phyloP scores from a whole-genome alignment of 2,329 filamentous ascomycete species.

The Pleoardoris graminearum region DNA sequence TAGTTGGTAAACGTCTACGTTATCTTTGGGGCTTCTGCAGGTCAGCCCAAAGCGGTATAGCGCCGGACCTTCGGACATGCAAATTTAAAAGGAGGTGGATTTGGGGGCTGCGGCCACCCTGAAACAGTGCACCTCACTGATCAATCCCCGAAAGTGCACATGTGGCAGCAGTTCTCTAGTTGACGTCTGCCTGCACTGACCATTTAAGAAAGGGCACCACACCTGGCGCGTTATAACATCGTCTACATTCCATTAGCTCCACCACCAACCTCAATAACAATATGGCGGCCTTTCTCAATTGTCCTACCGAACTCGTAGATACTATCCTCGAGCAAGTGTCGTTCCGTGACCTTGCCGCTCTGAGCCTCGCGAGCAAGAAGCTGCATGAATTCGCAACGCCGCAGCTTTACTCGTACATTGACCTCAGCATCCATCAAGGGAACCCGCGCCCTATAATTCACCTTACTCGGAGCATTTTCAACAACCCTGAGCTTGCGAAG shows the following conservation, averaged over 20 bases:
- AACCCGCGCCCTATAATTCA: constrained; percentile 1
- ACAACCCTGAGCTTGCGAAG: constrained; percentile 2
- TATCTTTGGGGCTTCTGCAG: constrained; percentile 3
- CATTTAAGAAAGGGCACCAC: not conserved
- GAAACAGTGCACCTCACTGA: not conserved
- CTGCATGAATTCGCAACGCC: constrained; percentile 1
- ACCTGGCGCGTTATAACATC: constrained; percentile 2
- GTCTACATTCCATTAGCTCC: not conserved
- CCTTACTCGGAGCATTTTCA: constrained; percentile 4
- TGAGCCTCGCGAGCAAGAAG: constrained; percentile 3
- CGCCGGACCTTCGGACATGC: not conserved
- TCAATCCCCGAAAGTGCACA: constrained; percentile 1
- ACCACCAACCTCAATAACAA: not conserved
- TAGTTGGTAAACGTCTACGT: not conserved
- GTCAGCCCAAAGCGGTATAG: constrained; percentile 2
- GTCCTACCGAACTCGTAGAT: constrained; percentile 2
- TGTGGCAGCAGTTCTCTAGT: constrained; percentile 3
- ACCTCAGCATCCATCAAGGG: constrained; percentile 1
- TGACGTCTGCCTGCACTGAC: constrained; percentile 2
- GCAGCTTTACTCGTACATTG: constrained; percentile 1
- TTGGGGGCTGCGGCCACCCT: constrained; percentile 2
- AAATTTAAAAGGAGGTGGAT: not conserved
- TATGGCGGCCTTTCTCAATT: constrained; percentile 1
- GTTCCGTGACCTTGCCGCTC: not conserved
- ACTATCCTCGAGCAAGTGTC: not conserved